These are phyloP conservation scores for Simmondsia chinensis DNA, from an alignment of 148 eudicot genomes.

Conservation along the genomic window DNA sequence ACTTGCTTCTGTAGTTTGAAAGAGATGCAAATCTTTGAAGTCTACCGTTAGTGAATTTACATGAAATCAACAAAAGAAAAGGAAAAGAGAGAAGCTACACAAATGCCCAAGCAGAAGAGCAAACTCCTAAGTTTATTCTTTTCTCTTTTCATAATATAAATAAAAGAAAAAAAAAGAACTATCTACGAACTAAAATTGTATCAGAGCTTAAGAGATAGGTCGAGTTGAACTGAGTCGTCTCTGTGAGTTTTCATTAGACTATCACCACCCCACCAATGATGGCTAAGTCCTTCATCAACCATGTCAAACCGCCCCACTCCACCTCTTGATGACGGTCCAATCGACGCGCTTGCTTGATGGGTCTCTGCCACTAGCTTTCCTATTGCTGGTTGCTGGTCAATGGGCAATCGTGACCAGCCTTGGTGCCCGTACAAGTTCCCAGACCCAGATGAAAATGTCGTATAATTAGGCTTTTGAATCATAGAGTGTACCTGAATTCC, in stretches of 20 bases:
- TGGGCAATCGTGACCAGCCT: slow-evolving; percentile 53
- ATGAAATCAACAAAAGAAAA: slow-evolving; percentile 17
- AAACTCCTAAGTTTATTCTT: slow-evolving; percentile 19
- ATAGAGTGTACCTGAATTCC: slow-evolving; percentile 86
- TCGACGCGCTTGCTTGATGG: slow-evolving; percentile 3
- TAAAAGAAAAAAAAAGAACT: slow-evolving; percentile 4
- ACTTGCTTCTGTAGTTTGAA: slow-evolving; percentile 2
- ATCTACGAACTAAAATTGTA: neutral
- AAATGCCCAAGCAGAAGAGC: slow-evolving; percentile 21
- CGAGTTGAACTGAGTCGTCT: slow-evolving; percentile 42
- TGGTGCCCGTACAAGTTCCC: slow-evolving; percentile 41
- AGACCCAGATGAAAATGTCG: slow-evolving; percentile 18
- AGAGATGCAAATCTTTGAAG: slow-evolving; percentile 9
- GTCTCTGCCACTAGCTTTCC: slow-evolving; percentile 39
- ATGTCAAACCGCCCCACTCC: slow-evolving; percentile 30
- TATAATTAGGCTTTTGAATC: slow-evolving; percentile 51
- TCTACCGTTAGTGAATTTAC: slow-evolving; percentile 26
- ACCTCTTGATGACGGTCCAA: slow-evolving; percentile 18
- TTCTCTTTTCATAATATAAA: too few species aligned
- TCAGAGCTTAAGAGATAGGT: slow-evolving; percentile 63
- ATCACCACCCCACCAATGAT: slow-evolving; percentile 34
- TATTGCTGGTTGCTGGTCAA: slow-evolving; percentile 57
- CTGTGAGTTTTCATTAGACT: slow-evolving; percentile 20
- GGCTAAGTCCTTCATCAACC: slow-evolving; percentile 15
- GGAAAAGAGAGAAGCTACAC: slow-evolving; percentile 15